Base-by-base conservation (phyloP, 2,329 filamentous ascomycete genomes). In the Coleophoma crateriformis region DNA sequence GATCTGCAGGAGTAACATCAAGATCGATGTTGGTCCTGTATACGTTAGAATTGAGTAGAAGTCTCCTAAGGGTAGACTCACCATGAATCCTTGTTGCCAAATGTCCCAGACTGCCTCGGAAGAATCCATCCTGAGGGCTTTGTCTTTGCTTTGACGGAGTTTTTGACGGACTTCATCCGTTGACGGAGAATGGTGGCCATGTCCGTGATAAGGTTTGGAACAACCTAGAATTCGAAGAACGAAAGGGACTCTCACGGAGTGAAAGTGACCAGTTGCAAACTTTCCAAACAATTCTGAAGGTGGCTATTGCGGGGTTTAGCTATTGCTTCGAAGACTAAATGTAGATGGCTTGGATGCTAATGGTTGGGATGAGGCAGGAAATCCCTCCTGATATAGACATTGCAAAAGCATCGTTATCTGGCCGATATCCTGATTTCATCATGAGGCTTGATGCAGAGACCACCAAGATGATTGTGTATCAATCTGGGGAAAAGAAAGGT, bases 1-100 rank as follows among this genome's bases (percentile, higher is more conserved):
- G 64, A 35, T 75, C 70, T 11, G 69, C 43, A 14, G 72, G 72
- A 12, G 71, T 73, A 0, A 71, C 68, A 55, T 74, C 71, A 49
- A 62, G 64, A 54, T 76, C 72, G 38, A 70, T 66, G 50, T 74
- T 75, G 13, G 68, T 69, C 70, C 71, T 61, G 46, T 22, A 41
- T 8, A 12, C 7, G 14, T 41, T 19, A 41, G 39, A 19, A 12
- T 12, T 2, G 15, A 17, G 12, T 41, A 20, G 7, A 12, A 22
- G 4, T 13, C 17, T 39, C 15, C 39, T 41, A n/a, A 22, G 13
- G 20, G 17, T 15, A 8, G 3, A 50, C 46, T 52, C 42, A 65
- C 63, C 63, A 66, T 7, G 58, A 56, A 15, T 58, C 65, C 19
- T 66, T 62, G 49, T 71, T 68, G n/a, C 66, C 68, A 51, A 72